Percentiles rank a stretch among this genome's conserved stretches.
These are phyloP conservation scores for Vanrija sp. DNA, from an alignment of 1,284 basidiomycete species.

Conservation along the genomic window DNA sequence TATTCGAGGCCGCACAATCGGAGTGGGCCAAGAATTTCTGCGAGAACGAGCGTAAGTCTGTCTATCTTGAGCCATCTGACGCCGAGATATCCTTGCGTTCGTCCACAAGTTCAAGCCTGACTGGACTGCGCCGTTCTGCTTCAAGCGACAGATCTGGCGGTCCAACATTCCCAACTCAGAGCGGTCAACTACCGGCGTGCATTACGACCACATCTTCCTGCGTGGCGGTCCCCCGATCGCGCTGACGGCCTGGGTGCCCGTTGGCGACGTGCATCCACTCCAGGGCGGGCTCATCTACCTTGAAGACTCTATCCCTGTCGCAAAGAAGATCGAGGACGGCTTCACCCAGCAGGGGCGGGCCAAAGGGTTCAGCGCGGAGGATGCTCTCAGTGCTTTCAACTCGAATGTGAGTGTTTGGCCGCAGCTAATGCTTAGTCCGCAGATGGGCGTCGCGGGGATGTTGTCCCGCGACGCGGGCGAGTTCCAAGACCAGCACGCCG, in stretches of 20 bases:
- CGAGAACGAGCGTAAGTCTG: slow-evolving; percentile 7
- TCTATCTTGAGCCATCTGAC: background rate
- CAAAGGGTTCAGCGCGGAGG: slow-evolving; percentile 12
- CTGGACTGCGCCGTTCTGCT: slow-evolving; percentile 12
- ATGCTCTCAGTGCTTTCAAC: slow-evolving; percentile 24
- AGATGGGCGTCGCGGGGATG: slow-evolving; percentile 4
- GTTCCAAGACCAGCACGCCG: background rate
- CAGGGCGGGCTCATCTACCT: slow-evolving; percentile 29
- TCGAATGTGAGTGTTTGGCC: slow-evolving; percentile 8
- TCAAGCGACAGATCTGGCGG: slow-evolving; percentile 20
- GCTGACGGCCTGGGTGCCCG: slow-evolving; percentile 30
- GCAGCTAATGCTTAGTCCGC: background rate
- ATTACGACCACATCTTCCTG: slow-evolving; percentile 25
- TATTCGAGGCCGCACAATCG: background rate
- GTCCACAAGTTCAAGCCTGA: slow-evolving; percentile 10
- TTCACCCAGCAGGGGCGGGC: slow-evolving; percentile 9
- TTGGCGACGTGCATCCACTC: slow-evolving; percentile 20
- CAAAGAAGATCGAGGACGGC: slow-evolving; percentile 16
- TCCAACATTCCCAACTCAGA: slow-evolving; percentile 17
- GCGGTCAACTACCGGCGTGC: slow-evolving; percentile 16
- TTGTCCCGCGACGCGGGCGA: background rate
- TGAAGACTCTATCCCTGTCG: slow-evolving; percentile 16
- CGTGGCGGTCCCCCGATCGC: slow-evolving; percentile 22
- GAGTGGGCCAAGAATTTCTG: slow-evolving; percentile 8
- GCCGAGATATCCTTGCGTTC: slow-evolving; percentile 11